Evolutionary conservation across 495 filamentous ascomycete species (phyloP), one percentile per base, ranked within the genome.

Genomic region (Physcia stellaris): DNA sequence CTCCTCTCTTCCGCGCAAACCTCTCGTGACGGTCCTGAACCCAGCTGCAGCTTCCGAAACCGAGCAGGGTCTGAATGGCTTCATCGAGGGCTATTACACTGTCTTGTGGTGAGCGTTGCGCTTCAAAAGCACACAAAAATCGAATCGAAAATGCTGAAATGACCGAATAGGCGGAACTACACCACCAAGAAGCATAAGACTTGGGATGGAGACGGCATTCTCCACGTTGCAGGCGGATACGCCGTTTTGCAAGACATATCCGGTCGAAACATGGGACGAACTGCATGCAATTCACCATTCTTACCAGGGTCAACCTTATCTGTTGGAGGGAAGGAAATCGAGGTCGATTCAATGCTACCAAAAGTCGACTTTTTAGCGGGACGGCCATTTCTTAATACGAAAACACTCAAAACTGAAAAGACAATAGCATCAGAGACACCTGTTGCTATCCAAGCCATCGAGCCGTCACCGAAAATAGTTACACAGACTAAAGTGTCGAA

Each of bases 121-220:
- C 15, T 29, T 23, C 28, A 43, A 23, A 52, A 31, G 19, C 24
- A 17, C 18, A 6, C 32, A 4, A 10, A n/a, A n/a, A n/a, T n/a
- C n/a, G n/a, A n/a, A n/a, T n/a, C n/a, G n/a, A n/a, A 27, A 24
- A 37, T 12, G 24, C 11, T 40, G 11, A 7, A 11, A 12, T 47
- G 11, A 19, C 33, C 28, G 1, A 19, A 33, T 45, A 80, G 77
- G 79, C 74, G 82, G 15, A 86, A 82, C 53, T 75, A 71, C 35
- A 84, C 77, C 0, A 66, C 60, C 11, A 88, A 85, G 54, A 88
- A 86, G 58, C 73, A 86, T 59, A 88, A 86, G 53, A 86, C 79
- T 12, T 88, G 83, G 78, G 82, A 86, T 55, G 81, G 83, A n/a
- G 82, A 88, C 54, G 82, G 80, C 2, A 64, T 85, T 5, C 62